Base-by-base conservation (phyloP, 2,329 filamentous ascomycete species). In the Amauroascus niger region DNA sequence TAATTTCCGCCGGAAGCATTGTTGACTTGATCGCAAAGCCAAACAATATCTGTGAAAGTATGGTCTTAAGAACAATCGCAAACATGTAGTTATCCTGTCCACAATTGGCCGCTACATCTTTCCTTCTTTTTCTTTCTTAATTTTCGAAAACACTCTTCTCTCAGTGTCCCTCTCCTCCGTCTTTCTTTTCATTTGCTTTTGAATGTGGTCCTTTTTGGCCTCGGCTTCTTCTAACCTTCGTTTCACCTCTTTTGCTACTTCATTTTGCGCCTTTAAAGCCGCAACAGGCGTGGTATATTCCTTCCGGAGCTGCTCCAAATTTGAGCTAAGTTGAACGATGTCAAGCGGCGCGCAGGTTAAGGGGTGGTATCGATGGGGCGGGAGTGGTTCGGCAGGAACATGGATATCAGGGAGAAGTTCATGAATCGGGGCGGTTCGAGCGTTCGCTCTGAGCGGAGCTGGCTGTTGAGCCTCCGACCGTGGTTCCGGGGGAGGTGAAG, bases 141-240 rank as follows among this genome's bases (percentile, higher is more conserved):
- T 71, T 51, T 72, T 73, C 45, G 67, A 67, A 1, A 72, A 59
- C 2, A 73, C 65, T 52, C 69, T 72, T 61, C 71, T 63, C 58
- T 73, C 70, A 3, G 64, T 70, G 50, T 72, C 67, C 32, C 69
- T 62, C 54, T 73, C 69, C 54, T 71, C 71, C 11, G 64, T 63
- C 57, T 73, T 73, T 59, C 71, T 71, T 52, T 73, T 69, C 58
- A 72, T 67, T 2, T 65, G 63, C 46, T 64, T 69, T 53, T 71
- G 69, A 0, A 72, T 61, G 45, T 69, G 62, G 37, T 69, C 69
- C 46, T 62, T 65, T 54, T 71, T 72, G 52, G 64, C 65, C 32
- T 69, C 65, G 2, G 64, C 62, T 32, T 68, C 67, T 50, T 70
- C 63, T 22, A 73, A 63, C 40, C 64, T 66, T 53, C 63, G 61